Conservation (phyloP, 2,329 filamentous ascomycete genomes). For the Juglanconis oblonga region DNA sequence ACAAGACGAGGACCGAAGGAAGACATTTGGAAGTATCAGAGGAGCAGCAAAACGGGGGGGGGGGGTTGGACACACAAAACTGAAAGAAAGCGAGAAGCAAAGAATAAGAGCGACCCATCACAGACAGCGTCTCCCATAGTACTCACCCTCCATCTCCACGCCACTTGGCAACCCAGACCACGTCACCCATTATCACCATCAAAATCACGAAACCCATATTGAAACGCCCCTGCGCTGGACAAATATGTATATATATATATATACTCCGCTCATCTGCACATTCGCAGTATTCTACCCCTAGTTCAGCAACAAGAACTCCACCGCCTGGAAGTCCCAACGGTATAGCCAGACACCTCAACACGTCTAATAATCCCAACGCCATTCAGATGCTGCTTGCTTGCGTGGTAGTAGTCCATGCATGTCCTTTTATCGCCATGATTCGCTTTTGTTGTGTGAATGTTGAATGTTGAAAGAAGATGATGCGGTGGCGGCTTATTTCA, state of each 20-base stretch:
- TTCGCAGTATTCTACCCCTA: not conserved
- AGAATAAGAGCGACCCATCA: no score
- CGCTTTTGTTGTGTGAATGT: not conserved
- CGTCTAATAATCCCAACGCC: slow-evolving; percentile 14
- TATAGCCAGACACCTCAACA: not conserved
- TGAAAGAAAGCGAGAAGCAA: no score
- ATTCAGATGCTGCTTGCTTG: slow-evolving; percentile 11
- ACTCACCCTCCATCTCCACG: not conserved
- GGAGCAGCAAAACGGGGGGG: no score
- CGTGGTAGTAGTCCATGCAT: not conserved
- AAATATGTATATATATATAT: not conserved
- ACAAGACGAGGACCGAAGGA: no score
- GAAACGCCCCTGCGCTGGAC: not conserved
- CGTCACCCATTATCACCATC: no score
- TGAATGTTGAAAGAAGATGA: not conserved
- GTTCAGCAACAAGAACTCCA: not conserved
- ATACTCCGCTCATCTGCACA: not conserved
- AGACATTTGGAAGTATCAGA: no score
- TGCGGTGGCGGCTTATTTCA: not conserved
- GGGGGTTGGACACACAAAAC: no score
- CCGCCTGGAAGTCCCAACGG: not conserved
- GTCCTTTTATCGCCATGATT: not conserved
- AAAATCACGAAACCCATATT: not conserved
- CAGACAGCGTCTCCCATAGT: not conserved
- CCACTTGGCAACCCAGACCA: not conserved